Base-by-base conservation (phyloP, 1,284 basidiomycete species). In the Amylostereum areolatum region DNA sequence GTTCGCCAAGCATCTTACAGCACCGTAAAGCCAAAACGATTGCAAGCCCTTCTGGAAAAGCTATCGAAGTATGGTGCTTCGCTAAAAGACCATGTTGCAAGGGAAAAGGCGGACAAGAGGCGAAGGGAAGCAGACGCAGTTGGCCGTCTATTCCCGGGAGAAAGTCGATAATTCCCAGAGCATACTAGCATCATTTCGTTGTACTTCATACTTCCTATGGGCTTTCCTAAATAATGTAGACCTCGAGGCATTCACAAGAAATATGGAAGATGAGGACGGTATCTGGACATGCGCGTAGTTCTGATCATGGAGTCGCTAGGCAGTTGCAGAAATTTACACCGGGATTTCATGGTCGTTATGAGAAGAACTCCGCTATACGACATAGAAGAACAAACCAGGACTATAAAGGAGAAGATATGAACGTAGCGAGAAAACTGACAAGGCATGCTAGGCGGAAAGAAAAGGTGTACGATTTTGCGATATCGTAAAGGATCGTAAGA, bases 11-110 rank as follows among this genome's bases (percentile, higher is more conserved):
- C 81, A 40, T 83, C 83, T 2, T 95, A 90, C 61, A 60, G 72
- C n/a, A 70, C 71, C 43, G 80, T 96, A 51, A 85, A 83, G 58
- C 83, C 86, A 4, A 85, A 83, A 57, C 75, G 79, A 44, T 70
- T 97, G n/a, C 83, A 89, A 46, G 71, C 81, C 6, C 72, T 94
- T 29, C 72, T 96, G 10, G 82, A 90, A 57, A 96, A 96, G 66
- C 73, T 96, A 36, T 81, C 83, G 1, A 81, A 75, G 54, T 86
- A 76, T 57, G 83, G 85, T 1, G 65, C 76, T 2, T 75, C 75
- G 2, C 82, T 83, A 56, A 75, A 83, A 47, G 83, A 89, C 69
- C 39, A 57, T 68, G 18, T 72, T 75, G 12, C 73, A 78, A 55
- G 85, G 86, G 62, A 69, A 71, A 55, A 86, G 78, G 41, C 41